These are phyloP conservation scores for Lachancea sp. DNA, from an alignment of 805 yeast genomes.

Conservation along the genomic window DNA sequence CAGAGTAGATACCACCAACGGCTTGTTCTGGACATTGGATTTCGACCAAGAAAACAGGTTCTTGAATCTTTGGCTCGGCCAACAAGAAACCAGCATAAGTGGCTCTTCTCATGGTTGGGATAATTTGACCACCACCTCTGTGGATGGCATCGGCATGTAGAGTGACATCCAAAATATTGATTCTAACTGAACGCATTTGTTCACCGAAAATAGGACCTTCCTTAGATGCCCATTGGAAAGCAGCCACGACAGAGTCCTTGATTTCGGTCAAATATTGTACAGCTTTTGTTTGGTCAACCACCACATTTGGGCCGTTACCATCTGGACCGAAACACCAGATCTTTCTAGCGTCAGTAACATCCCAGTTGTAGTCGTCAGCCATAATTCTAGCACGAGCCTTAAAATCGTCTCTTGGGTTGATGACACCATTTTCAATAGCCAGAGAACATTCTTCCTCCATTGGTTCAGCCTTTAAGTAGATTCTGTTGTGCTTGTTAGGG, in stretches of 20 bases:
- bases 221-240: constrained; percentile 99
- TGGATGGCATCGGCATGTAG: constrained; percentile 99
- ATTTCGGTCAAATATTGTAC: constrained; percentile 98
- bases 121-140: constrained; percentile 99
- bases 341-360: constrained; percentile 99
- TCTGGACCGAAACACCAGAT: constrained; percentile 99
- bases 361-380: constrained; percentile 99
- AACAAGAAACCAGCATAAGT: constrained; percentile 96
- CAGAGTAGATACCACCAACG: constrained; percentile 99
- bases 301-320: constrained; percentile 97
- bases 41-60: constrained; percentile 98
- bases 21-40: constrained; percentile 99
- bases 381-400: constrained; percentile 97
- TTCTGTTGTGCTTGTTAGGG: constrained; percentile 99
- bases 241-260: constrained; percentile 99
- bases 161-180: constrained; percentile 98
- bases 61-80: constrained; percentile 98
- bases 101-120: constrained; percentile 99
- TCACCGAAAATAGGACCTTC: constrained; percentile 99
- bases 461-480: constrained; percentile 96
- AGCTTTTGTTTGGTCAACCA: constrained; percentile 99
- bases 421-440: constrained; percentile 90
- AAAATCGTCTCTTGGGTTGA: constrained; percentile 95
- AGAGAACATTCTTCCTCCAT: constrained; percentile 84
- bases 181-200: constrained; percentile 90